Conservation (phyloP, 2,329 filamentous ascomycete genomes). For the Berkeleyomyces rouxiae region DNA sequence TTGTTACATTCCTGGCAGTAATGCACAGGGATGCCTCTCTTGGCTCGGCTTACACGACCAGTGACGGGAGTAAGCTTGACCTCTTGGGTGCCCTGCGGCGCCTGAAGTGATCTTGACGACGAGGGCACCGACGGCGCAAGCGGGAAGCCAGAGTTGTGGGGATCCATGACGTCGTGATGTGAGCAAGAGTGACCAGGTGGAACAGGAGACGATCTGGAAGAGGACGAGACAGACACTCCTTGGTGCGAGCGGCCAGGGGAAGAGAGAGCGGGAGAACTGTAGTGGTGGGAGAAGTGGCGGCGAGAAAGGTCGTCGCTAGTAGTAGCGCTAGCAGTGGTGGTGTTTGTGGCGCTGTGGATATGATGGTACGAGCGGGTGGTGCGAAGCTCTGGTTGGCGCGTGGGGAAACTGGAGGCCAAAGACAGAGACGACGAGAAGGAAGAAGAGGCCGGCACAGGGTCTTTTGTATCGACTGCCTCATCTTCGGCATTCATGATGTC, state of each 20-base stretch:
- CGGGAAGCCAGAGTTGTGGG: neutral
- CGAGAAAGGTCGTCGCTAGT: neutral
- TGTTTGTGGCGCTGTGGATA: neutral
- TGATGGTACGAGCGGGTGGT: neutral
- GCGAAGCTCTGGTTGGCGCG: neutral
- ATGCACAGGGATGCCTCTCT: conserved; percentile 43
- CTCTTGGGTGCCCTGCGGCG: conserved; percentile 10
- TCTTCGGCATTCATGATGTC: conserved; percentile 14
- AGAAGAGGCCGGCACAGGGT: conserved; percentile 1
- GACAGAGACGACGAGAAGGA: conserved; percentile 3
- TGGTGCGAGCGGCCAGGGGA: neutral
- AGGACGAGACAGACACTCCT: neutral
- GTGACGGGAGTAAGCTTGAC: conserved; percentile 41
- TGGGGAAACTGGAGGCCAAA: conserved; percentile 3
- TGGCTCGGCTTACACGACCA: conserved; percentile 38
- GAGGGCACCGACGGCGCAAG: neutral
- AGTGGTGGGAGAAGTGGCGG: neutral
- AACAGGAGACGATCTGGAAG: neutral
- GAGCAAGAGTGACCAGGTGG: neutral
- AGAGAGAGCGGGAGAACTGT: neutral
- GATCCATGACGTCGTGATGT: neutral
- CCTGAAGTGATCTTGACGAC: neutral
- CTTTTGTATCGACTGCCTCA: conserved; percentile 9
- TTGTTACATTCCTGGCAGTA: conserved; percentile 29
- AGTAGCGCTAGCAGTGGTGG: neutral